Percentiles rank a stretch among this genome's conserved stretches.
Evolutionary conservation across 169 alveolate species (phyloP).

Genomic region (Plasmodium vinckei): DNA sequence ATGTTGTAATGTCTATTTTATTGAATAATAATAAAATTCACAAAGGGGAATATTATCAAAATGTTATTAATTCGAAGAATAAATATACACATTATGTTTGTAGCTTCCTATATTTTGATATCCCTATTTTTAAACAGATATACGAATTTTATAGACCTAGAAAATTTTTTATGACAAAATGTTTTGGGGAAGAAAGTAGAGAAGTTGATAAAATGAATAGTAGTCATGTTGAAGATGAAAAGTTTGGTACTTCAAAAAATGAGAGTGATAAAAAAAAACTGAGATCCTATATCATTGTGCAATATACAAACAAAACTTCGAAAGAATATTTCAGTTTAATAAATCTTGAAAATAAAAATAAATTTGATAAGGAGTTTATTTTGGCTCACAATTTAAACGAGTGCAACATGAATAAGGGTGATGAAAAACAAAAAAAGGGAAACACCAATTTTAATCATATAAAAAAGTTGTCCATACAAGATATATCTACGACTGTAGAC

Average conservation of each 20-base stretch:
- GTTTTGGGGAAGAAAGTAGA: not conserved
- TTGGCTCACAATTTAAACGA: not conserved
- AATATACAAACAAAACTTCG: slow-evolving; percentile 8
- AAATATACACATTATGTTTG: not conserved
- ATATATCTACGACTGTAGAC: no score
- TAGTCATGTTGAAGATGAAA: no score
- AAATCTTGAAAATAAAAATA: not conserved
- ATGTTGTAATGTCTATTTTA: slow-evolving; percentile 9
- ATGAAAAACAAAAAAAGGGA: not conserved
- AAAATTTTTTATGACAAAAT: not conserved
- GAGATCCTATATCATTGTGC: slow-evolving; percentile 7
- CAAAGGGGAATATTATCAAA: slow-evolving; percentile 11
- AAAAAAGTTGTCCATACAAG: no score
- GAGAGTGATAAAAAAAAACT: not conserved
- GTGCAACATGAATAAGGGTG: not conserved
- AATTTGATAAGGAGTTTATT: not conserved
- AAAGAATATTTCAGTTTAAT: not conserved
- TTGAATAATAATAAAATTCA: slow-evolving; percentile 13
- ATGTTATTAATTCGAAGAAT: slow-evolving; percentile 12
- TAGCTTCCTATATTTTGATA: not conserved
- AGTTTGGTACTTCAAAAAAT: no score
- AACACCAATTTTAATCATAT: not conserved
- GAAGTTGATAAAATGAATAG: not conserved
- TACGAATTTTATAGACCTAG: slow-evolving; percentile 14
- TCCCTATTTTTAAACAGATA: not conserved